phyloP scores from a whole-genome alignment of 2,329 filamentous ascomycete genomes.

The Periglandula ipomoeae region DNA sequence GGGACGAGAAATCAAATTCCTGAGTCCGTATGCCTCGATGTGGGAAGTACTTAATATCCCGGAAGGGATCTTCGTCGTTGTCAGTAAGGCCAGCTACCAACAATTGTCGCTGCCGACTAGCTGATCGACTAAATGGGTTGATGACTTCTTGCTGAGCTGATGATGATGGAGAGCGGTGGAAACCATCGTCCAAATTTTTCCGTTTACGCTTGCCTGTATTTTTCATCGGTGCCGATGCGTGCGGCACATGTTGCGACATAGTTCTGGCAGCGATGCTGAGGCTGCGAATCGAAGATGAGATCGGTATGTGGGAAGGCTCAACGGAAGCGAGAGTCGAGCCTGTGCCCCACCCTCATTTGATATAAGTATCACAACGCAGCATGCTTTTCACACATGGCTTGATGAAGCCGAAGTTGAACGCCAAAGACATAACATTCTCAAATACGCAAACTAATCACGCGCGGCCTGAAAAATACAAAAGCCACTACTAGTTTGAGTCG shows the following conservation, averaged over 20 bases:
- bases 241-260: no score
- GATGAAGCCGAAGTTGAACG: no score
- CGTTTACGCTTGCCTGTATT: slow-evolving; percentile 6
- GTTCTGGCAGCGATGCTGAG: not conserved
- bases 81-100: slow-evolving; percentile 42
- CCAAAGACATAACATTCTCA: no score
- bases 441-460: no score
- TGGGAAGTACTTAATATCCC: slow-evolving; percentile 37
- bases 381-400: no score
- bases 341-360: not conserved
- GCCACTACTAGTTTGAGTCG: no score
- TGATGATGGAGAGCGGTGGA: slow-evolving; percentile 12
- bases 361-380: not conserved
- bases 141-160: slow-evolving; percentile 26
- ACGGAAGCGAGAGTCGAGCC: not conserved
- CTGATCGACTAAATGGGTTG: slow-evolving; percentile 48
- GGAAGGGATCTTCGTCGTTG: slow-evolving; percentile 33
- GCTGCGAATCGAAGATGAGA: not conserved
- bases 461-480: no score
- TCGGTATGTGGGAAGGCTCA: not conserved
- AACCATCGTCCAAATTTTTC: not conserved
- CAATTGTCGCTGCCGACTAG: slow-evolving; percentile 43
- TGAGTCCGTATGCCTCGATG: slow-evolving; percentile 29
- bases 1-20: not conserved
- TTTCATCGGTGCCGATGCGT: not conserved